A percentile compares a stretch with the other conserved stretches of the same genome.
Evolutionary conservation across 2,329 filamentous ascomycete species (phyloP).

Genomic region (Corinectria fuckeliana): DNA sequence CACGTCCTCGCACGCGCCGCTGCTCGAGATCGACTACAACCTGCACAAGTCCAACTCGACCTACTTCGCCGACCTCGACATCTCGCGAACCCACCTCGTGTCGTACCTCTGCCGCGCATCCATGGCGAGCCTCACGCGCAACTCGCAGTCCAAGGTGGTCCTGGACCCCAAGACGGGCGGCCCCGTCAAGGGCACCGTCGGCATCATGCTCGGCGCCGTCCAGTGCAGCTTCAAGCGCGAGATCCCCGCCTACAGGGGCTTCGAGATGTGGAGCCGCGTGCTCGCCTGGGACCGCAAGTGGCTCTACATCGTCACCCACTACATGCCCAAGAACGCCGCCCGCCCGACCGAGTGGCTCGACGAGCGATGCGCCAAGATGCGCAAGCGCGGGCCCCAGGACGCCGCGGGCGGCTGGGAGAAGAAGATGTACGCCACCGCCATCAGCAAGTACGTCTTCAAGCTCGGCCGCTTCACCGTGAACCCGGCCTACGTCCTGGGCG

Average conservation of each 20-base stretch:
- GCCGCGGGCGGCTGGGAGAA: constrained; percentile 59
- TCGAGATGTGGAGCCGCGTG: constrained; percentile 76
- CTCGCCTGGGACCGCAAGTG: constrained; percentile 83
- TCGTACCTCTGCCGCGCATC: constrained; percentile 69
- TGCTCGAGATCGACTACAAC: constrained; percentile 87
- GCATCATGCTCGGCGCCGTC: constrained; percentile 74
- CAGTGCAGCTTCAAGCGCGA: constrained; percentile 77
- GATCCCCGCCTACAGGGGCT: constrained; percentile 71
- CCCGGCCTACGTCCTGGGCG: constrained; percentile 75
- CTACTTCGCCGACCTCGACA: constrained; percentile 87
- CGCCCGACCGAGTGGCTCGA: constrained; percentile 62
- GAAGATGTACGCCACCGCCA: constrained; percentile 72
- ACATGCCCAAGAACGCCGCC: constrained; percentile 68
- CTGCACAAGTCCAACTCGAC: constrained; percentile 84
- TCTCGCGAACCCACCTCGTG: constrained; percentile 81
- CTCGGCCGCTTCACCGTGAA: constrained; percentile 82
- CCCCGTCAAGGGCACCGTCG: constrained; percentile 60
- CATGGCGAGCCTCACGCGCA: constrained; percentile 58
- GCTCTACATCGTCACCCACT: constrained; percentile 79
- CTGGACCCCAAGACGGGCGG: constrained; percentile 54
- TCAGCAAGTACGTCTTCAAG: constrained; percentile 86
- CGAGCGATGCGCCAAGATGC: constrained; percentile 50
- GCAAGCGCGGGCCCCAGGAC: constrained; percentile 47
- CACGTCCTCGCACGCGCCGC: constrained; percentile 68
- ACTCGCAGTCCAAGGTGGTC: constrained; percentile 58